Percentiles rank a stretch among this genome's conserved stretches.
These are phyloP conservation scores for Pestalotiopsis fici DNA, from an alignment of 2,329 filamentous ascomycete genomes.

Conservation along the genomic window DNA sequence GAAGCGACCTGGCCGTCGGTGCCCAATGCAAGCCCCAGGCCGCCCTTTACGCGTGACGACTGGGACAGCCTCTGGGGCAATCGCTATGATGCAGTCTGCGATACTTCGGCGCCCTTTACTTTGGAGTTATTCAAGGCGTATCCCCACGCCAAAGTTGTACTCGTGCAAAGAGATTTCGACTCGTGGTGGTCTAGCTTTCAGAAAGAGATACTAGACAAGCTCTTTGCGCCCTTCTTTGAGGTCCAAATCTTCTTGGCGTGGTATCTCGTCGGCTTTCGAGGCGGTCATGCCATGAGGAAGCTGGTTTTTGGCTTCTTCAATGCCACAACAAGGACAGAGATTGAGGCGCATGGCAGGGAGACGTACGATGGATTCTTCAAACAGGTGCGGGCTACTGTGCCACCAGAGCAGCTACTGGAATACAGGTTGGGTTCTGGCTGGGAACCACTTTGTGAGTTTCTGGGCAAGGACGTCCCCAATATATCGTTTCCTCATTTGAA, in stretches of 20 bases:
- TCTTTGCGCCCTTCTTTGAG: slow-evolving; percentile 3
- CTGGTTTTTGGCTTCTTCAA: slow-evolving; percentile 12
- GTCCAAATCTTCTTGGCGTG: background rate
- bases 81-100: slow-evolving; percentile 18
- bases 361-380: background rate
- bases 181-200: slow-evolving; percentile 21
- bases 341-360: background rate
- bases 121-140: slow-evolving; percentile 19
- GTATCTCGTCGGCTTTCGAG: slow-evolving; percentile 23
- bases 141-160: slow-evolving; percentile 21
- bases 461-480: background rate
- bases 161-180: slow-evolving; percentile 21
- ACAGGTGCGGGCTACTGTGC: background rate
- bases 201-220: slow-evolving; percentile 22
- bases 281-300: slow-evolving; percentile 8
- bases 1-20: slow-evolving; percentile 10
- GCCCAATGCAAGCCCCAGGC: background rate
- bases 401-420: background rate
- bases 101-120: slow-evolving; percentile 17
- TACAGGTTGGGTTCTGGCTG: background rate
- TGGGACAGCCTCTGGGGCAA: background rate
- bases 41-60: background rate
- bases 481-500: background rate
- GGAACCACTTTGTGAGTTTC: slow-evolving; percentile 3
- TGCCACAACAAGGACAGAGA: background rate